These are phyloP conservation scores for Neurospora pannonica DNA, from an alignment of 495 filamentous ascomycete species.

Conservation along the genomic window DNA sequence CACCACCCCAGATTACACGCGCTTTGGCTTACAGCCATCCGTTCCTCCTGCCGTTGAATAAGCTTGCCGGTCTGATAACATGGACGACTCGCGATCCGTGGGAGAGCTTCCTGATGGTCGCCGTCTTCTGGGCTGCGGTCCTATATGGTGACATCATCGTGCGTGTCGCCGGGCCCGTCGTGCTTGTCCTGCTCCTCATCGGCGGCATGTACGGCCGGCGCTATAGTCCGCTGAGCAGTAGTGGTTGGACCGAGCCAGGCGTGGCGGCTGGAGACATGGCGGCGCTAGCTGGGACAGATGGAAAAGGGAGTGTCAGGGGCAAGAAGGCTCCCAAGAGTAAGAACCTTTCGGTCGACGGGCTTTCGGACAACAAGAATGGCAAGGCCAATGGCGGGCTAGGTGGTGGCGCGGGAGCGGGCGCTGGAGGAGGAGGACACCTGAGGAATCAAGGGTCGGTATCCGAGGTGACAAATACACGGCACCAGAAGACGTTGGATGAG, in stretches of 20 bases:
- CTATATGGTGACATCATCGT: conserved; percentile 80
- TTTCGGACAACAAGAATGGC: conserved; percentile 40
- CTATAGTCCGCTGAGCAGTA: conserved; percentile 83
- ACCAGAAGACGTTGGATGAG: conserved; percentile 82
- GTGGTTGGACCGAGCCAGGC: conserved; percentile 51
- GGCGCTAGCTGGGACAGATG: conserved; percentile 3
- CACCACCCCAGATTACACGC: conserved; percentile 85
- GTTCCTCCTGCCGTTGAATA: conserved; percentile 80
- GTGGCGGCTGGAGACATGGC: conserved; percentile 13
- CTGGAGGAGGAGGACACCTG: conserved; percentile 39
- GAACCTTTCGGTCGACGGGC: conserved; percentile 23
- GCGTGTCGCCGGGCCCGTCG: conserved; percentile 69
- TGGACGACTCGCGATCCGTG: conserved; percentile 92
- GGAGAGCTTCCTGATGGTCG: conserved; percentile 89
- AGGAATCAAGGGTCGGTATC: conserved; percentile 34
- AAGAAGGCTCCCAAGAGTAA: conserved; percentile 21
- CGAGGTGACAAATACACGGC: conserved; percentile 54
- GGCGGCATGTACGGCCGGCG: conserved; percentile 86
- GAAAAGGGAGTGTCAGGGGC: conserved; percentile 7
- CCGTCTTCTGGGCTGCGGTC: conserved; percentile 72
- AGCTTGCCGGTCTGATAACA: conserved; percentile 70
- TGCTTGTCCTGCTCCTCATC: conserved; percentile 70
- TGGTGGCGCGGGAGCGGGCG: conserved; percentile 4
- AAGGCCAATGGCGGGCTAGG: conserved; percentile 24
- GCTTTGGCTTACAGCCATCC: conserved; percentile 91